Evolutionary conservation across 2,329 filamentous ascomycete genomes (phyloP), one percentile per base, ranked within the genome.

Genomic region (Pseudogymnoascus verrucosus): DNA sequence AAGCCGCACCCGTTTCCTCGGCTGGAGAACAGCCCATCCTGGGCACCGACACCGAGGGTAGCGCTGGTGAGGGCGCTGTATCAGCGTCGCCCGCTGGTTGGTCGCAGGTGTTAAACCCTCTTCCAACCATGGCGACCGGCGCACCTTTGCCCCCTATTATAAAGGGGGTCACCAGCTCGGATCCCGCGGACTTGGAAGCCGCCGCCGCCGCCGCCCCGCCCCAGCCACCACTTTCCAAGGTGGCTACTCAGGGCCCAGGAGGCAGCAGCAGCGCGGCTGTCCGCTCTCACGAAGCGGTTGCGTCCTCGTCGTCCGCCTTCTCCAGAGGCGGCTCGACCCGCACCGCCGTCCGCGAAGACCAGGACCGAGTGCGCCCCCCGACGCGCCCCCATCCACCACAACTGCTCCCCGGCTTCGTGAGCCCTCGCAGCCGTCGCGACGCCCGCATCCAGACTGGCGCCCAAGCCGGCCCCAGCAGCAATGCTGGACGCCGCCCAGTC

Each of bases 141-240:
- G 51, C 51, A 57, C 51, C 51, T 57, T 57, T 57, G 51, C 51
- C 51, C 51, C 51, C 51, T 57, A 57, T 34, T 57, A 4, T 7
- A 57, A 57, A 57, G 51, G 51, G 51, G 51, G 26, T 57, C 51
- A 10, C 51, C 51, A 31, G 51, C 7, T 3, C 16, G n/a, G 51
- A 26, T 16, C 51, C n/a, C 8, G 51, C 51, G 1, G 4, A 28
- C 51, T 10, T 12, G n/a, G 51, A 57, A 57, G 51, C 10, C 28
- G 26, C 51, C 51, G 8, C 51, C 28, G 14, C 51, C 3, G 28
- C 10, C 11, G 26, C 10, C 26, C 2, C 26, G 26, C 26, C 28
- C 51, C n/a, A 16, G 26, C 51, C n/a, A 57, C 51, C 51, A 34
- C 2, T 19, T 57, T 14, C 28, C 4, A 19, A 6, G 51, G 51